Base-by-base conservation (phyloP, 805 yeast species). In the Debaryomyces castellii region DNA sequence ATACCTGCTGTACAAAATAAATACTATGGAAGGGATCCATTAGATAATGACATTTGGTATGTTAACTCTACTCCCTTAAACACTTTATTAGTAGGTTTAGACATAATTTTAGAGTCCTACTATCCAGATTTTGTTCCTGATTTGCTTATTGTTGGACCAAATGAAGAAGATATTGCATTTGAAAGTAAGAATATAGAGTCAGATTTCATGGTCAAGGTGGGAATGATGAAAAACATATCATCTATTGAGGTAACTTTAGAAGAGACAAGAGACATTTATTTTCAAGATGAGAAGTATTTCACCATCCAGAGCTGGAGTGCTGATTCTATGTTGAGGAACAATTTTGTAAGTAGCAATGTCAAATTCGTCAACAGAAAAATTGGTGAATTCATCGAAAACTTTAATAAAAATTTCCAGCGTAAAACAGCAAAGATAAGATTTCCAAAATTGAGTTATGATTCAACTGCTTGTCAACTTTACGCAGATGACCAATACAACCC, bases 71-170 rank as follows among this genome's bases (percentile, higher is more conserved):
- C 54, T 14, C 64, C 71, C 3, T 34, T 62, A 7, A 55, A 57
- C 35, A 43, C 62, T 1, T 51, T 69, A 34, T 41, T 58, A 3
- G 47, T 64, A 5, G 68, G 63, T 1, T 46, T 62, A 17, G 59
- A 62, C 32, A 50, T 54, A 11, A 55, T 69, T 22, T 42, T 66
- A 16, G 66, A 69, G 1, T 40, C 36, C 5, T 53, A 52, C 51
- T 52, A 58, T 38, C 60, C 64, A 0, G 52, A 49, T 3, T 62
- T 68, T 46, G 33, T 28, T 4, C 65, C 68, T 0, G 73, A 68
- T 42, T 55, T 68, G 51, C 61, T 69, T 10, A 36, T 69, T 14
- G 35, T 66, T 7, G 73, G 74, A 3, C 73, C 74, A 12, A 60
- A 61, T 45, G 66, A 62, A 47, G 69, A 67, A 8, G 41, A 51